Percentiles rank a stretch among this genome's conserved stretches.
These are phyloP conservation scores for Stemphylium vesicarium DNA, from an alignment of 2,329 filamentous ascomycete genomes.

Conservation along the genomic window DNA sequence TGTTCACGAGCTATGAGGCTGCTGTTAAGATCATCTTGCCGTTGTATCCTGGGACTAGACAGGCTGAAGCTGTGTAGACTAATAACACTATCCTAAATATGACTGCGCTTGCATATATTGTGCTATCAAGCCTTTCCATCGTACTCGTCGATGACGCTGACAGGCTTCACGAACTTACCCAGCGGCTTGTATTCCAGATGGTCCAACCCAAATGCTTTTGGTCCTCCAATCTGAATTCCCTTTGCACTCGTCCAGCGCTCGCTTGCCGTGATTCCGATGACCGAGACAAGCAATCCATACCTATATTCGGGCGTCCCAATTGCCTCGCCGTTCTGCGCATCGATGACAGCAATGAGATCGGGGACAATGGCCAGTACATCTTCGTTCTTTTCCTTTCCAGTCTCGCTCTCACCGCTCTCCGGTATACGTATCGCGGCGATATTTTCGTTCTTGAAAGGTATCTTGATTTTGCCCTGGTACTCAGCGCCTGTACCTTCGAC, in stretches of 20 bases:
- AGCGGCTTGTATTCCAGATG: constrained; percentile 58
- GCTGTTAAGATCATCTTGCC: constrained; percentile 58
- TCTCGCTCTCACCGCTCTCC: constrained; percentile 28
- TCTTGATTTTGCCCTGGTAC: constrained; percentile 60
- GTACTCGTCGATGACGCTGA: constrained; percentile 62
- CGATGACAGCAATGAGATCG: constrained; percentile 58
- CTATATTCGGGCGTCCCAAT: constrained; percentile 63
- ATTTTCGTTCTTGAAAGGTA: constrained; percentile 78
- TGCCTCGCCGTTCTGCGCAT: constrained; percentile 56
- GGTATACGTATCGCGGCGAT: constrained; percentile 60
- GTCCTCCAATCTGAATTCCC: constrained; percentile 60
- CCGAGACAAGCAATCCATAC: constrained; percentile 60
- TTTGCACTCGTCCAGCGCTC: constrained; percentile 60
- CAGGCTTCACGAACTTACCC: constrained; percentile 60
- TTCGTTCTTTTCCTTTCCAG: constrained; percentile 45
- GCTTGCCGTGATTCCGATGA: constrained; percentile 62
- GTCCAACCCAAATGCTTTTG: constrained; percentile 57
- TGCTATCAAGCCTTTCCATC: constrained; percentile 13
- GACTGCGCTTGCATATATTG: not conserved
- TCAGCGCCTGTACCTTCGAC: constrained; percentile 41
- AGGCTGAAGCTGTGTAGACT: constrained; percentile 29
- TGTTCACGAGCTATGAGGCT: constrained; percentile 69
- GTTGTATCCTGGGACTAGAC: constrained; percentile 33
- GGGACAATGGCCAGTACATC: constrained; percentile 57
- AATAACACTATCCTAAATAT: constrained; percentile 1